These are phyloP conservation scores for Blastocystis sp. DNA, from an alignment of 352 stramenopile genomes.

Conservation along the genomic window DNA sequence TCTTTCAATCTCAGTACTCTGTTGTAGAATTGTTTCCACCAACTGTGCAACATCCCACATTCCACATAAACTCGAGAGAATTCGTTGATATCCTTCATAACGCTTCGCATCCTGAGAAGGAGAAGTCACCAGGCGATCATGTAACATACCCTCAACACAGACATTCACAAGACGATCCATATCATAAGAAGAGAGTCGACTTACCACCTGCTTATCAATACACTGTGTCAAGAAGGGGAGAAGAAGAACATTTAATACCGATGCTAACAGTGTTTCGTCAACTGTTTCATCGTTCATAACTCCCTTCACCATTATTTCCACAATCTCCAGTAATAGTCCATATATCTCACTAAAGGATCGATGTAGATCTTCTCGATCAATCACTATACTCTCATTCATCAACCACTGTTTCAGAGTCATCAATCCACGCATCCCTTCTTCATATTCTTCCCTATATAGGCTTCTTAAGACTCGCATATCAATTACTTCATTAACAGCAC, in stretches of 20 bases:
- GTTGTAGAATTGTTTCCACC: not conserved
- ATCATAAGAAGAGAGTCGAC: not conserved
- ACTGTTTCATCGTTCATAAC: not conserved
- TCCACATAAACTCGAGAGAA: constrained; percentile 35
- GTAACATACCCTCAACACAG: not conserved
- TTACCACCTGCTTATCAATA: not conserved
- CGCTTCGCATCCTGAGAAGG: constrained; percentile 24
- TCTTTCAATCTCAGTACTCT: not conserved
- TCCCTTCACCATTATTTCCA: not conserved
- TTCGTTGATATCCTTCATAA: constrained; percentile 20
- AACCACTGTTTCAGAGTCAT: not conserved
- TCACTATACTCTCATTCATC: not conserved
- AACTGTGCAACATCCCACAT: not conserved
- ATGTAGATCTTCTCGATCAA: not conserved
- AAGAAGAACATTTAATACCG: not conserved
- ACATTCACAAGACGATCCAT: not conserved
- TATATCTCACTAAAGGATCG: not conserved
- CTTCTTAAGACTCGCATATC: not conserved
- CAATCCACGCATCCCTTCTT: not conserved
- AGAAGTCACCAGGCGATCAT: not conserved
- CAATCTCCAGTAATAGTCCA: not conserved
- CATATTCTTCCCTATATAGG: not conserved
- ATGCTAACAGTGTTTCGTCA: not conserved
- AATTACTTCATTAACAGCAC: not conserved
- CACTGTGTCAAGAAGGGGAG: not conserved